phyloP scores from a whole-genome alignment of 116 monocot genomes.

The Iris pallida region DNA sequence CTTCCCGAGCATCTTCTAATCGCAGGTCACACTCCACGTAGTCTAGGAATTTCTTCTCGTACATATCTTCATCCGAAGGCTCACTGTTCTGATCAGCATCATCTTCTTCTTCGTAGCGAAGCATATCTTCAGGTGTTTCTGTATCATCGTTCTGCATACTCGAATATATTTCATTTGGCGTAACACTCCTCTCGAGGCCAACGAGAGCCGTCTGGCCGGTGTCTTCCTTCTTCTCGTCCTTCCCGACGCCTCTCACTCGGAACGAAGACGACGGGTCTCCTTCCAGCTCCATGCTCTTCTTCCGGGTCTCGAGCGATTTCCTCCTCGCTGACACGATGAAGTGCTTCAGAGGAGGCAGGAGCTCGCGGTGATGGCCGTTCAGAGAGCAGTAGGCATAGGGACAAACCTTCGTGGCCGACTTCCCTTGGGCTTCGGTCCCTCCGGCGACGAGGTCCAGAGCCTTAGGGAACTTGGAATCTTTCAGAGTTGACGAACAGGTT shows the following conservation, averaged over 20 bases:
- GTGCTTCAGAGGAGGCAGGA: slow-evolving; percentile 43
- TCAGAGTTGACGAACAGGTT: slow-evolving; percentile 76
- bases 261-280: slow-evolving; percentile 33
- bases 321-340: slow-evolving; percentile 49
- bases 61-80: slow-evolving; percentile 28
- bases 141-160: too few relatives aligned
- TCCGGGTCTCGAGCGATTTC: slow-evolving; percentile 52
- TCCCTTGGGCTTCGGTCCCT: slow-evolving; percentile 43
- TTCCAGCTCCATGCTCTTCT: slow-evolving; percentile 36
- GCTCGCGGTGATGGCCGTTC: slow-evolving; percentile 53
- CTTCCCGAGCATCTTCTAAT: too few relatives aligned
- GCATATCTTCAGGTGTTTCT: neutral
- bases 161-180: too few relatives aligned
- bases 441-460: slow-evolving; percentile 48
- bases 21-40: slow-evolving; percentile 33
- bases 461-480: slow-evolving; percentile 58
- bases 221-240: slow-evolving; percentile 12
- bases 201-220: slow-evolving; percentile 5
- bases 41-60: slow-evolving; percentile 34
- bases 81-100: slow-evolving; percentile 22
- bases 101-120: neutral
- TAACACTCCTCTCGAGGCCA: too few relatives aligned
- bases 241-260: slow-evolving; percentile 15
- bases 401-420: slow-evolving; percentile 57
- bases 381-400: slow-evolving; percentile 77